These are phyloP conservation scores for Funneliformis caledonium DNA, from an alignment of 371 early-diverging fungal species.

Conservation along the genomic window DNA sequence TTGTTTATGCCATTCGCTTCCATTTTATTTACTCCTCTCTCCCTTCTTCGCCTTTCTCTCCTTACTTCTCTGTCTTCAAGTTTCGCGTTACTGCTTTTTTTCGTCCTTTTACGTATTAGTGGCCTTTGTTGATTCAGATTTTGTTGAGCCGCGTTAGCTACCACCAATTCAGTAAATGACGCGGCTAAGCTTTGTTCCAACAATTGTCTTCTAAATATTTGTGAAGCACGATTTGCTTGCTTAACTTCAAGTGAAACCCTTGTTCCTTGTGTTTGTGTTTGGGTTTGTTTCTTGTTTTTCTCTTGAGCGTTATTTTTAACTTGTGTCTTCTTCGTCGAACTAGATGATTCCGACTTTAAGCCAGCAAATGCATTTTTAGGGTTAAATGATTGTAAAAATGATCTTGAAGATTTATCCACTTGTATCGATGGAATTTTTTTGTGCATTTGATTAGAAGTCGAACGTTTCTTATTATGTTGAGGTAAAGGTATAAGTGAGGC, in stretches of 20 bases:
- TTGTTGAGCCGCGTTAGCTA: neutral
- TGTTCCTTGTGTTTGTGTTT: neutral
- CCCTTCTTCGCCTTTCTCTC: slow-evolving; percentile 27
- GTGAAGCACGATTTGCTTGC: slow-evolving; percentile 3
- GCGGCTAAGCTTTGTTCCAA: slow-evolving; percentile 36
- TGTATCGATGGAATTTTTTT: neutral
- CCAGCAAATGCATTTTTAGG: neutral
- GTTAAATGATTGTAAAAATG: neutral
- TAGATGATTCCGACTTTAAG: neutral
- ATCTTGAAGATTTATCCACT: neutral
- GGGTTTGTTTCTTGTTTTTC: too few species aligned
- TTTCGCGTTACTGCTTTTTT: slow-evolving; percentile 38
- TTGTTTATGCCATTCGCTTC: neutral
- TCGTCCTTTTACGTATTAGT: slow-evolving; percentile 31
- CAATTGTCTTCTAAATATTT: slow-evolving; percentile 27
- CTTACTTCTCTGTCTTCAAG: slow-evolving; percentile 37
- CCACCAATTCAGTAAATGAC: slow-evolving; percentile 5
- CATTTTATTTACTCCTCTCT: slow-evolving; percentile 3
- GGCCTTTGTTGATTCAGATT: neutral
- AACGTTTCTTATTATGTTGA: neutral
- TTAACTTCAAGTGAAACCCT: slow-evolving; percentile 7
- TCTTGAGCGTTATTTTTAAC: neutral
- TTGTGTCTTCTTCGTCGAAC: neutral
- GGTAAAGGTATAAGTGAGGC: slow-evolving; percentile 36
- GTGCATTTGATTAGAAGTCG: neutral